Evolutionary conservation across 75 land plant species (phyloP).

Genomic region (Pinus albicaulis): DNA sequence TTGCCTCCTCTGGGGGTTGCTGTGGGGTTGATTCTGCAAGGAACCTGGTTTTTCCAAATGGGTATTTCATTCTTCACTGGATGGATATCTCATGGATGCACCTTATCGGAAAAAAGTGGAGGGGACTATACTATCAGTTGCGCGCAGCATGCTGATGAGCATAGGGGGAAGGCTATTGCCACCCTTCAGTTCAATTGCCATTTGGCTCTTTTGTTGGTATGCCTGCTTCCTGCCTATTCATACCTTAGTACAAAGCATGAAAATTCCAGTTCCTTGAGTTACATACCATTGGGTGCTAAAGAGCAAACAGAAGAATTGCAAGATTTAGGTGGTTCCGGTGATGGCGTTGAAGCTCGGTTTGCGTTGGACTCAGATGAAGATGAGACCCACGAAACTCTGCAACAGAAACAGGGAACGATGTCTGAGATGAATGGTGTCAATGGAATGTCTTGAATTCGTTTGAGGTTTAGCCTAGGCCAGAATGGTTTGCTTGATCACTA

Average conservation of each 20-base stretch:
- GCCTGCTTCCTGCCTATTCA: constrained; percentile 43
- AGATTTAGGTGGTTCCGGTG: constrained; percentile 1
- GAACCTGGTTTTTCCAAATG: constrained; percentile 94
- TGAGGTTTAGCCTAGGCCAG: too few species aligned
- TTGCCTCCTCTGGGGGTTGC: constrained; percentile 48
- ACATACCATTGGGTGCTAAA: constrained; percentile 25
- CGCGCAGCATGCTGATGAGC: constrained; percentile 37
- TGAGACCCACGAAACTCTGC: neutral
- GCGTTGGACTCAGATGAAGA: constrained; percentile 67
- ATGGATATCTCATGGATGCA: constrained; percentile 60
- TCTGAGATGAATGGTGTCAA: too few species aligned
- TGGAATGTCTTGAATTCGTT: too few species aligned
- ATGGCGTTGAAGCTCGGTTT: constrained; percentile 12
- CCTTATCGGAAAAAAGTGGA: constrained; percentile 44
- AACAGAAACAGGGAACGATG: too few species aligned
- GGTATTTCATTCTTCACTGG: constrained; percentile 65
- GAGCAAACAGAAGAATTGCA: constrained; percentile 28
- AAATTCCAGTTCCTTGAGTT: constrained; percentile 4
- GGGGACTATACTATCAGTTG: constrained; percentile 74
- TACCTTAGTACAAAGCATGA: constrained; percentile 21
- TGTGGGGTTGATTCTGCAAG: constrained; percentile 70
- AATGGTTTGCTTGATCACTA: too few species aligned
- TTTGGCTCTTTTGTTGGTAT: constrained; percentile 63
- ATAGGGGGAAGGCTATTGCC: constrained; percentile 70
- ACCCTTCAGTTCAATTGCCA: constrained; percentile 92